Conservation (phyloP, 2,329 filamentous ascomycete genomes). For the Colletotrichum tanaceti region DNA sequence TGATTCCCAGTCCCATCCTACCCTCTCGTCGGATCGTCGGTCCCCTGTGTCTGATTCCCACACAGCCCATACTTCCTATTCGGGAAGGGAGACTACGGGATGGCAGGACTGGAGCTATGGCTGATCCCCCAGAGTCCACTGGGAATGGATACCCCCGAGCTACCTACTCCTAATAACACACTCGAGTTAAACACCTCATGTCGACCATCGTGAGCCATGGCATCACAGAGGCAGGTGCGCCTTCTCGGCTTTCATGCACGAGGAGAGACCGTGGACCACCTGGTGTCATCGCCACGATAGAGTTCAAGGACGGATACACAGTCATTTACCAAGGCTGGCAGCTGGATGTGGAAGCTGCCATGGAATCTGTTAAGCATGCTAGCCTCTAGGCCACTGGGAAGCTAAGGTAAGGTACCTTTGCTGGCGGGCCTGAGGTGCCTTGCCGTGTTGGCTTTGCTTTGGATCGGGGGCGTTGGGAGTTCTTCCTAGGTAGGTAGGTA, state of each 20-base stretch:
- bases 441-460: not conserved
- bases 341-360: slow-evolving; percentile 6
- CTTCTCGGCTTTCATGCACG: not conserved
- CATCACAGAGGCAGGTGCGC: not conserved
- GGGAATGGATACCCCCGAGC: not conserved
- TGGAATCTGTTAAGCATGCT: not conserved
- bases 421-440: slow-evolving; percentile 15
- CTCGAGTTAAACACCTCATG: not conserved
- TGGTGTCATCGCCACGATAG: not conserved
- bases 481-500: no score
- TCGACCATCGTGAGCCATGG: not conserved
- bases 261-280: not conserved
- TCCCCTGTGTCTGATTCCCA: slow-evolving; percentile 26
- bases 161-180: slow-evolving; percentile 17
- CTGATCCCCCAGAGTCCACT: not conserved
- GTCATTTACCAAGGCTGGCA: not conserved
- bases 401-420: slow-evolving; percentile 32
- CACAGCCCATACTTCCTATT: slow-evolving; percentile 35
- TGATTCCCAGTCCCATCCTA: not conserved
- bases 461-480: not conserved
- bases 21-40: slow-evolving; percentile 19
- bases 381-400: not conserved
- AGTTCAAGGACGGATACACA: not conserved
- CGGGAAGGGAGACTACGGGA: slow-evolving; percentile 29
- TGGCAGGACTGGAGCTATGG: slow-evolving; percentile 18